Percentiles rank a stretch among this genome's conserved stretches.
Conservation (phyloP, 106 monocot species). For the Dendrobium officinale region DNA sequence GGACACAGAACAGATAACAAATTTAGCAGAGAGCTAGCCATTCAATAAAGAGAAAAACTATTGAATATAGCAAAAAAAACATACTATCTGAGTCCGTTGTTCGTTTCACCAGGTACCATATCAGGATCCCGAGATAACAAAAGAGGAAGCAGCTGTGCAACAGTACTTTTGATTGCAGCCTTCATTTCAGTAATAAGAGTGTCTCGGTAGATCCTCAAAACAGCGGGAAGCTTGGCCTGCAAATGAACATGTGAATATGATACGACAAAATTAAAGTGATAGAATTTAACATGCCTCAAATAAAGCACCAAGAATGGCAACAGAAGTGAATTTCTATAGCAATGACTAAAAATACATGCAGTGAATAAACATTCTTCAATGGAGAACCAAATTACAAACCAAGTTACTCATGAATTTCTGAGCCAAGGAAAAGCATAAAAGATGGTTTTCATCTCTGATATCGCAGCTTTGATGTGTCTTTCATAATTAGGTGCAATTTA, state of each 20-base stretch:
- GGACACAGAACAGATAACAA: background rate
- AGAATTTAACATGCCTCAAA: background rate
- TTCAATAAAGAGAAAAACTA: constrained; percentile 2
- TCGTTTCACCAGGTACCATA: constrained; percentile 43
- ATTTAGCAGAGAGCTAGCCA: background rate
- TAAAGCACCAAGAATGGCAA: background rate
- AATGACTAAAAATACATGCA: background rate
- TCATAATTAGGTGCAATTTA: background rate
- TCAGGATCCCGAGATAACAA: constrained; percentile 63
- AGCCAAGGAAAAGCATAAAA: background rate
- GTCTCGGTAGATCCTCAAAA: constrained; percentile 84
- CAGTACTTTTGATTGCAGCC: constrained; percentile 86
- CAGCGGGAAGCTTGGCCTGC: constrained; percentile 83
- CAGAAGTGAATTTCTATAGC: background rate
- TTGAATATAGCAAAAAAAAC: background rate
- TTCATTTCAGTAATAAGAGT: constrained; percentile 92
- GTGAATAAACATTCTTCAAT: background rate
- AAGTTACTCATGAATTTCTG: background rate
- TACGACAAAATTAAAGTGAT: background rate
- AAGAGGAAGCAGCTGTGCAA: constrained; percentile 83
- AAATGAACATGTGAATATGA: constrained; percentile 6
- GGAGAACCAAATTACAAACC: background rate
- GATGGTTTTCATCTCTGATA: background rate
- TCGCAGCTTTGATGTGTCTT: background rate
- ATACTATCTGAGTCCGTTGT: constrained; percentile 74